Evolutionary conservation across 305 asterid species (phyloP), one percentile per base, ranked within the genome.

Genomic region (Rubia tinctorum): DNA sequence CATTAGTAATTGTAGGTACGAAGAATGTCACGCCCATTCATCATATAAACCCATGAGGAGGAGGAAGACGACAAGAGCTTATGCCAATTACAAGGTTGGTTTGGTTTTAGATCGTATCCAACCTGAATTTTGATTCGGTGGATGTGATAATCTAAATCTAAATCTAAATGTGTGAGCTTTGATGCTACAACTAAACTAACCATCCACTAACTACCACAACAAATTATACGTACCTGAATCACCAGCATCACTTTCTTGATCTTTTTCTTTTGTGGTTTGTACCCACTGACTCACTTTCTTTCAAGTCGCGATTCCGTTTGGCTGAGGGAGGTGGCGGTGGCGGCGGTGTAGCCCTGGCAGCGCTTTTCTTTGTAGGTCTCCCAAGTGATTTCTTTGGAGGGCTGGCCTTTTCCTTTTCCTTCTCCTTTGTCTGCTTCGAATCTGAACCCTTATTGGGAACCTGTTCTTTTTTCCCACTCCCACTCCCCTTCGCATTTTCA

Each of bases 241-340:
- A 44, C 40, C 27, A 83, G 12, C 25, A 84, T 80, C 82, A 78
- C 86, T 88, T 90, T 85, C 88, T 88, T 22, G 88, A 43, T 71
- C 90, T 88, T 72, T 90, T 90, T 87, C 75, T 86, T 10, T 88
- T 86, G 79, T 83, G 93, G 77, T 80, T 88, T 11, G 88, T 71
- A 10, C 82, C 71, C n/a, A 80, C 69, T 14, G 86, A n/a, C 47
- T 81, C 90, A 0, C 71, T 45, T 39, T 85, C 90, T 5, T 14
- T 85, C 71, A 81, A 66, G 44, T 85, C 91, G 76, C 88, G 74
- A 8, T 80, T 83, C 34, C 91, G 81, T 73, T 90, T 90, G 8
- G 86, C 84, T 2, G 77, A 68, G 0, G 78, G 59, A 49, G 86
- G 77, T 25, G 51, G 53, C 1, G 69, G 4, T 11, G 69, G 22